Evolutionary conservation across 148 eudicot species (phyloP).

Genomic region (Beta vulgaris): DNA sequence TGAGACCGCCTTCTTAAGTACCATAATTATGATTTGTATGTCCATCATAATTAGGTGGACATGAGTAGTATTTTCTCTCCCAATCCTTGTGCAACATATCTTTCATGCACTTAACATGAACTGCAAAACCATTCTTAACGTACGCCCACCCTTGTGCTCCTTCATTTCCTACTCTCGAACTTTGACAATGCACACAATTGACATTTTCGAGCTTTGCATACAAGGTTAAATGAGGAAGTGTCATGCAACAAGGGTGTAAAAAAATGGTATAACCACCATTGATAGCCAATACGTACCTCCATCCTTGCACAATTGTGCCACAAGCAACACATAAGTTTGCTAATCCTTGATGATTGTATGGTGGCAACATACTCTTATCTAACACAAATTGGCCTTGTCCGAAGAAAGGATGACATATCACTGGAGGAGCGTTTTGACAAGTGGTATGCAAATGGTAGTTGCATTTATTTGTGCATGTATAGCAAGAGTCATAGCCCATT

Average conservation of each 20-base stretch:
- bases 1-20: neutral
- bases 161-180: neutral
- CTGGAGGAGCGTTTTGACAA: slow-evolving; percentile 3
- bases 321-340: slow-evolving; percentile 11
- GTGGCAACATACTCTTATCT: neutral
- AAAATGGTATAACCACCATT: neutral
- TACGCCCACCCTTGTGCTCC: neutral
- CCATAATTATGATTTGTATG: neutral
- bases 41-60: no score
- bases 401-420: neutral
- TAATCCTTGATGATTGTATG: neutral
- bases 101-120: slow-evolving; percentile 1
- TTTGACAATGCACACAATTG: neutral
- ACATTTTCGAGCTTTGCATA: neutral
- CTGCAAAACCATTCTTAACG: neutral
- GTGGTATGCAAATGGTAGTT: slow-evolving; percentile 10
- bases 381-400: neutral
- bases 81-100: neutral
- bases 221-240: neutral
- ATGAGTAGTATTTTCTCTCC: neutral
- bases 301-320: slow-evolving; percentile 12
- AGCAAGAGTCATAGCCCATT: slow-evolving; percentile 9
- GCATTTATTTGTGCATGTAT: slow-evolving; percentile 1
- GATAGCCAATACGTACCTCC: neutral
- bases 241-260: slow-evolving; percentile 2